These are phyloP conservation scores for Ulota crispa DNA, from an alignment of 225 moss, liverwort and hornwort species.

Conservation along the genomic window DNA sequence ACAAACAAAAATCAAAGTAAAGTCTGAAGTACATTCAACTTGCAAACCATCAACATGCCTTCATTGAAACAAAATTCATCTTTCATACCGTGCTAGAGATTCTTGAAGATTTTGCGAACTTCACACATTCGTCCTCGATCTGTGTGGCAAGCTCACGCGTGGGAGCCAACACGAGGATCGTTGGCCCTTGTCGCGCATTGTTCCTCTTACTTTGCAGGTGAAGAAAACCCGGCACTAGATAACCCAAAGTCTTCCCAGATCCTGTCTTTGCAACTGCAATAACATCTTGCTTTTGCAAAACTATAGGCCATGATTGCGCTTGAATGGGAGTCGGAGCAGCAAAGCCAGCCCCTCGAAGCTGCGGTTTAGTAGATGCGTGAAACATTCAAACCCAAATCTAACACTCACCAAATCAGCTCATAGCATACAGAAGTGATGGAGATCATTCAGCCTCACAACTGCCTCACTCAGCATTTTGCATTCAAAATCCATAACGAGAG, in stretches of 20 bases:
- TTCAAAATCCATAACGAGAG: constrained; percentile 48
- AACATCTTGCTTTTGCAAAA: constrained; percentile 80
- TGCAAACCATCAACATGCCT: not conserved
- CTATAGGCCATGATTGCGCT: constrained; percentile 95
- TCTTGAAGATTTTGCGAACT: constrained; percentile 89
- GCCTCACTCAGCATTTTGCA: not conserved
- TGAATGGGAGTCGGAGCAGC: constrained; percentile 88
- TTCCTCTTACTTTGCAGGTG: constrained; percentile 72
- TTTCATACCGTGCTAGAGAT: constrained; percentile 80
- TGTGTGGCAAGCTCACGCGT: constrained; percentile 89
- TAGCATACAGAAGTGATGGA: not conserved
- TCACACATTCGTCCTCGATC: constrained; percentile 94
- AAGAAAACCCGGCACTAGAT: constrained; percentile 77
- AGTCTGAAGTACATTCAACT: not conserved
- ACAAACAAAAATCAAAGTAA: not conserved
- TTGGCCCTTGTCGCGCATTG: constrained; percentile 72
- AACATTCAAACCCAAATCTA: constrained; percentile 10
- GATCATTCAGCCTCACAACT: not conserved
- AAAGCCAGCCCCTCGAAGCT: constrained; percentile 84
- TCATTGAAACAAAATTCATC: not conserved
- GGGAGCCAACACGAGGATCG: constrained; percentile 80
- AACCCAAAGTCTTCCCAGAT: constrained; percentile 92
- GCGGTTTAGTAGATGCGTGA: constrained; percentile 22
- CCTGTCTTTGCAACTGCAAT: constrained; percentile 96
- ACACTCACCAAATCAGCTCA: not conserved